Conservation (phyloP, 768 basidiomycete genomes). For the Boletus coccyginus region DNA sequence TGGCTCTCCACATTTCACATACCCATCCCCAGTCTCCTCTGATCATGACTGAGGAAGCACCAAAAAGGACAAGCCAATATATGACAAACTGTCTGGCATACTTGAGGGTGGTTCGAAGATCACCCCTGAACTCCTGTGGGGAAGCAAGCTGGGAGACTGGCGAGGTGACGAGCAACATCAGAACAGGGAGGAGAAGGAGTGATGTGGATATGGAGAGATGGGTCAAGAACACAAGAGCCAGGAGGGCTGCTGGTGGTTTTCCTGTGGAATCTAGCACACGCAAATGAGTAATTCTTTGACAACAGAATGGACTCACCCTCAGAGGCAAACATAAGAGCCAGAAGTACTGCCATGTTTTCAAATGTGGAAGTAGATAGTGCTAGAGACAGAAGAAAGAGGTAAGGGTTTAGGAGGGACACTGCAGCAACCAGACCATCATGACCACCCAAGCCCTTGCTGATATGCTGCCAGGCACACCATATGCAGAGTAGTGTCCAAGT, state of each 20-base stretch:
- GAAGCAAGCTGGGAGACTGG: constrained; percentile 69
- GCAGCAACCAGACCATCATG: constrained; percentile 64
- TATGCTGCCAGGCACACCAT: constrained; percentile 61
- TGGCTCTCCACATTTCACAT: constrained; percentile 79
- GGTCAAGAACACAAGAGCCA: constrained; percentile 66
- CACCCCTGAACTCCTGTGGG: constrained; percentile 39
- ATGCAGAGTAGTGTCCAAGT: constrained; percentile 68
- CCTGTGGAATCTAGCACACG: constrained; percentile 40
- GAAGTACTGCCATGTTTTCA: constrained; percentile 70
- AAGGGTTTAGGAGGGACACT: constrained; percentile 85
- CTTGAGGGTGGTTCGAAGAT: constrained; percentile 19
- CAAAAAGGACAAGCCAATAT: constrained; percentile 47
- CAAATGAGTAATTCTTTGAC: neutral
- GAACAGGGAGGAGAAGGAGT: constrained; percentile 61
- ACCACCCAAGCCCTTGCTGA: constrained; percentile 35
- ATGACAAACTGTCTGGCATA: constrained; percentile 45
- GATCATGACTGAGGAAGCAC: constrained; percentile 49
- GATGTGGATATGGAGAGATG: constrained; percentile 73
- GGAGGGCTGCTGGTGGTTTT: constrained; percentile 51
- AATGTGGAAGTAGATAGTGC: constrained; percentile 81
- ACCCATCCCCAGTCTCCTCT: constrained; percentile 70
- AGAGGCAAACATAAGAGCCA: constrained; percentile 67
- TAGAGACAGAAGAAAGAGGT: constrained; percentile 73
- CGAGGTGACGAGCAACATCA: constrained; percentile 59
- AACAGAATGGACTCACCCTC: constrained; percentile 44